Evolutionary conservation across 2,329 filamentous ascomycete species (phyloP).

Genomic region (Neoscytalidium dimidiatum): DNA sequence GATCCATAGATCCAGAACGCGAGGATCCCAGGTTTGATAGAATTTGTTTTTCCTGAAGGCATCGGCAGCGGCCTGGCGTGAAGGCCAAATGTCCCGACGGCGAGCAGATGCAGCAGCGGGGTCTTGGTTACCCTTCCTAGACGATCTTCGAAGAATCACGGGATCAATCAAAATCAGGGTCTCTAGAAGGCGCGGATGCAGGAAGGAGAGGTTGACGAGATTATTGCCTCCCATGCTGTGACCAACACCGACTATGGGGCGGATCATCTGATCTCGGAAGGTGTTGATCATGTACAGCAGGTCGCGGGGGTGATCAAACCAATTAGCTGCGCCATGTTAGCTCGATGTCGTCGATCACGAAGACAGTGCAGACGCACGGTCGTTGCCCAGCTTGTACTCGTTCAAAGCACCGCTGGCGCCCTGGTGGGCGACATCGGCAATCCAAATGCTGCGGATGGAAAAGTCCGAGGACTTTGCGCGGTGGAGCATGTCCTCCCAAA

Average conservation of each 20-base stretch:
- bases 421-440: constrained; percentile 85
- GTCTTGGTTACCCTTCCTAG: constrained; percentile 42
- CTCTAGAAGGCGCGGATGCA: constrained; percentile 79
- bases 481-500: constrained; percentile 80
- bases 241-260: constrained; percentile 79
- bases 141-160: constrained; percentile 62
- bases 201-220: constrained; percentile 69
- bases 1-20: constrained; percentile 75
- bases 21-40: constrained; percentile 79
- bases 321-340: constrained; percentile 63
- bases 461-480: constrained; percentile 61
- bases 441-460: constrained; percentile 80
- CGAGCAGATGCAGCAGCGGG: constrained; percentile 64
- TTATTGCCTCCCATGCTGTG: constrained; percentile 86
- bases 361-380: constrained; percentile 62
- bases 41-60: constrained; percentile 71
- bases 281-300: constrained; percentile 82
- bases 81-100: constrained; percentile 82
- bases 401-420: constrained; percentile 79
- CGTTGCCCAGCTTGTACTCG: constrained; percentile 74
- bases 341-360: not conserved
- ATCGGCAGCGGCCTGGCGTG: constrained; percentile 65
- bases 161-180: constrained; percentile 81
- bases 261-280: constrained; percentile 76
- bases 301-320: constrained; percentile 84